Base-by-base conservation (phyloP, 2,329 filamentous ascomycete genomes). In the Apiospora phragmitis region DNA sequence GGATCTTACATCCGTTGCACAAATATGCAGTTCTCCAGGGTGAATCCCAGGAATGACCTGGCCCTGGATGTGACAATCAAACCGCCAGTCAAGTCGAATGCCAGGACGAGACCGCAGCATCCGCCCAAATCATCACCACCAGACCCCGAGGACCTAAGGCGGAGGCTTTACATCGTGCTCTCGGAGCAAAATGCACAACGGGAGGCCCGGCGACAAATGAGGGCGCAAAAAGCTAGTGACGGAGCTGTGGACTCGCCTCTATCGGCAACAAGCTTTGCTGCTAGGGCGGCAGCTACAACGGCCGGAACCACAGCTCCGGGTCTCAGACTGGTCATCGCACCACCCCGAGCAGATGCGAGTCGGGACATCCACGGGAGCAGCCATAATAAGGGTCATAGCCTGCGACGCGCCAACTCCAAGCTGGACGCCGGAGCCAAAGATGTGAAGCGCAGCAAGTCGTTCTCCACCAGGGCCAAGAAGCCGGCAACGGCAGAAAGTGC, bases 121-220 rank as follows among this genome's bases (percentile, higher is more conserved):
- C 67, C 38, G 42, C 65, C 73, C 18, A 78, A 76, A 70, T 79
- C 77, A 38, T 76, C 82, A 42, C 81, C 83, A 24, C 81, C 90
- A 65, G 88, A 91, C 71, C 82, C 89, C 0, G 83, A 86, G 38
- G 88, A 91, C 70, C 79, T 91, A 38, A 83, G 84, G 14, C 83
- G 85, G 42, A 85, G 88, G 24, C 82, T 91, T 32, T 81, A 83
- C 67, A 73, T 83, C 14, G 85, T 90, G 24, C 79, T 88, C 18
- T 83, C 82, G 6, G 83, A 89, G 71, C 86, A 87, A 72, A 86
- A 85, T 71, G 79, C 80, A 9, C 76, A 78, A 16, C 4, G 81
- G 84, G 68, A 62, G 21, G 77, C 76, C 73, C 80, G 78, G 70
- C 76, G 77, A 68, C 77, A 77, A 45, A 18, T 24, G 41, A 70